Evolutionary conservation across 495 filamentous ascomycete genomes (phyloP).

Genomic region (Tuber calosporum): DNA sequence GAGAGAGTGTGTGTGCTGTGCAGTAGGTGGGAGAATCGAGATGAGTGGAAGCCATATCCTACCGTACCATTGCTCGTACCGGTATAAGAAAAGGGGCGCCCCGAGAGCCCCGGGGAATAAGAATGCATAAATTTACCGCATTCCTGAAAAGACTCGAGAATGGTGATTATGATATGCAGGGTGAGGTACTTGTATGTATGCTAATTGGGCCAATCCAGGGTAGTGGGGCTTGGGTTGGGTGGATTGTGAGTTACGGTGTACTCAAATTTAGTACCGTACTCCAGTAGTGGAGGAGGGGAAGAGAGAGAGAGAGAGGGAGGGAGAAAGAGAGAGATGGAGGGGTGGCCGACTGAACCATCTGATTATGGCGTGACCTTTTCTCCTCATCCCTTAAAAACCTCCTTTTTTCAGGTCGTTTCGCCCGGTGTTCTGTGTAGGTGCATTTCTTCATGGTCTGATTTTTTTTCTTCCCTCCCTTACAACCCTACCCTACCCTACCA

Average conservation of each 20-base stretch:
- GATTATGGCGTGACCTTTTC: conserved; percentile 39
- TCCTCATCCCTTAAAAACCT: conserved; percentile 14
- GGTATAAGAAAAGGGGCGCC: not conserved
- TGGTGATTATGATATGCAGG: not conserved
- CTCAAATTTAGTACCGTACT: not conserved
- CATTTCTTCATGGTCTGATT: conserved; percentile 35
- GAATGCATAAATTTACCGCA: not conserved
- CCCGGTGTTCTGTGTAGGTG: conserved; percentile 30
- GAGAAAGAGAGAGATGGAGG: conserved; percentile 7
- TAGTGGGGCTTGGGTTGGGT: not conserved
- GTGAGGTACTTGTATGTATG: not conserved
- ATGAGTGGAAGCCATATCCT: no score
- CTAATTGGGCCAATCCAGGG: not conserved
- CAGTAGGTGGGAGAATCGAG: not conserved
- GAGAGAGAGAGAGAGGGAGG: not conserved
- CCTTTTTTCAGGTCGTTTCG: conserved; percentile 17
- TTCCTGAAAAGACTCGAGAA: not conserved
- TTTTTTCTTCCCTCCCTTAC: conserved; percentile 14
- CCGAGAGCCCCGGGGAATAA: not conserved
- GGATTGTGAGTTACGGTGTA: not conserved
- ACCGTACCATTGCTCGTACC: not conserved
- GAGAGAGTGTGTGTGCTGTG: not conserved
- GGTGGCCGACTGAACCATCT: conserved; percentile 21
- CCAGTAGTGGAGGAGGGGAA: conserved; percentile 12
- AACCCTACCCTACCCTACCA: not conserved